Evolutionary conservation across 148 eudicot genomes (phyloP).

Genomic region (Diospyros kaki): DNA sequence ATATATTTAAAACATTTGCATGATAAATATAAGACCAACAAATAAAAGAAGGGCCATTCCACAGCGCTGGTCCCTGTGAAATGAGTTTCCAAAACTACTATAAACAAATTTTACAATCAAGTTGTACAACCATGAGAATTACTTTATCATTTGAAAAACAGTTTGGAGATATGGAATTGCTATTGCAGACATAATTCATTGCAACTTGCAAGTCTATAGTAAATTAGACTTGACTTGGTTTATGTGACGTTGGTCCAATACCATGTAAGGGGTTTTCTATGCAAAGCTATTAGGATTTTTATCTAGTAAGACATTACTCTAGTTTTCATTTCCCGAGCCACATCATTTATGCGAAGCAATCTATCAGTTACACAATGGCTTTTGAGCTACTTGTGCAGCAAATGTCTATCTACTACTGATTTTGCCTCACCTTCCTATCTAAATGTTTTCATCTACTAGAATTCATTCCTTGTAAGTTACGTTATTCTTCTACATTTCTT

Average conservation of each 20-base stretch:
- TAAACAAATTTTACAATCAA: background rate
- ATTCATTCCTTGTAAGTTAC: too few species aligned
- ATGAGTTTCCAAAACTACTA: background rate
- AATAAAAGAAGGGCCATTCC: conserved; percentile 1
- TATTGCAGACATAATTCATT: background rate
- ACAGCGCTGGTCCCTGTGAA: background rate
- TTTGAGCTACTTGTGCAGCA: background rate
- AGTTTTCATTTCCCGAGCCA: background rate
- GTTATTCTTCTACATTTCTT: too few species aligned
- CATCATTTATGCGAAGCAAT: background rate
- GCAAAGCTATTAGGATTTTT: background rate
- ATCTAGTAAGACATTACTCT: background rate
- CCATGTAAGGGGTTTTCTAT: background rate
- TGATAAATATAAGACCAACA: background rate
- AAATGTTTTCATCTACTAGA: too few species aligned
- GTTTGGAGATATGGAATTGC: background rate
- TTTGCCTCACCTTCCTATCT: too few species aligned
- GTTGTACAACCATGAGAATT: background rate
- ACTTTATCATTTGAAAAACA: background rate
- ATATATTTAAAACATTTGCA: background rate
- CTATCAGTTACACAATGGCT: background rate
- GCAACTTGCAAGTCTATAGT: background rate
- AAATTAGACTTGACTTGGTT: background rate
- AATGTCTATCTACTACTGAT: too few species aligned
- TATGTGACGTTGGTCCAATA: background rate